phyloP scores from a whole-genome alignment of 1,284 basidiomycete genomes.

The Rhodotorula mucilaginosa region DNA sequence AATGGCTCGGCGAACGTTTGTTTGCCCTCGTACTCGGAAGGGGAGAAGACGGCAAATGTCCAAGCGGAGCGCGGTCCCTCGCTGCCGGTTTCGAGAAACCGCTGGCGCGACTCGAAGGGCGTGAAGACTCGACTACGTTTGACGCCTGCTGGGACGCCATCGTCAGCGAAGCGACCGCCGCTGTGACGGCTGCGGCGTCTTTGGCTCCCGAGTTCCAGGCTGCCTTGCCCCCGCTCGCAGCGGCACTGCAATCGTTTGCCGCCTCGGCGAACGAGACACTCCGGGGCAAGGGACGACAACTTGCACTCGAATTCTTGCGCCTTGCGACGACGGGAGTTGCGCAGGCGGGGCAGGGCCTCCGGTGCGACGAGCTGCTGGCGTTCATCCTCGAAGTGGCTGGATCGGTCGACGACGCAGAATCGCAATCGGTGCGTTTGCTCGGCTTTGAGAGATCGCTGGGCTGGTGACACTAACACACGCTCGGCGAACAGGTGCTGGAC shows the following conservation, averaged over 20 bases:
- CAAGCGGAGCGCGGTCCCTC: not conserved
- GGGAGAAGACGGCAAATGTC: not conserved
- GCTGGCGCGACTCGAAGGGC: conserved; percentile 11
- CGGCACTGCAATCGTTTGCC: conserved; percentile 18
- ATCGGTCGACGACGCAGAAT: conserved; percentile 1
- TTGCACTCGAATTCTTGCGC: conserved; percentile 3
- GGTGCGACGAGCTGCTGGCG: conserved; percentile 6
- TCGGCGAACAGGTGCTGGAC: conserved; percentile 13
- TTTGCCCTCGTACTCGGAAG: not conserved
- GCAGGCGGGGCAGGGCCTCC: conserved; percentile 5
- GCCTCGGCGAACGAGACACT: conserved; percentile 4
- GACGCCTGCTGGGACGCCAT: conserved; percentile 15
- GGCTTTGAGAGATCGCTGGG: too few relatives aligned
- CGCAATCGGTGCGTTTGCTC: not conserved
- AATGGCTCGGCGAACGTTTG: conserved; percentile 25
- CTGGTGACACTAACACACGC: too few relatives aligned
- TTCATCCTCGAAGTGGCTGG: conserved; percentile 9
- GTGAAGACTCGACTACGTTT: conserved; percentile 1
- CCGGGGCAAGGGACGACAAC: not conserved
- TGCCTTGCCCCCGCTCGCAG: conserved; percentile 19
- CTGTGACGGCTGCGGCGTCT: not conserved
- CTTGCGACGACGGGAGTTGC: conserved; percentile 3
- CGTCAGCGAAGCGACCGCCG: not conserved
- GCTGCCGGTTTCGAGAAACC: conserved; percentile 7
- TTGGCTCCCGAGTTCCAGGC: not conserved